Percentiles rank a stretch among this genome's conserved stretches.
phyloP scores from a whole-genome alignment of 176 grass and related monocot species.

The bread wheat (Triticum aestivum) region IWGSC_CS_RefSeq_v2.1 NC_057813.1:276093953-276094452 shows the following conservation, averaged over 20 bases:
- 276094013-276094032: too few species aligned
- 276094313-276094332: slow-evolving; percentile 38
- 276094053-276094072: slow-evolving; percentile 37
- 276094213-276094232: neutral
- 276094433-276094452: slow-evolving; percentile 69
- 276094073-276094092: slow-evolving; percentile 42
- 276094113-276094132: slow-evolving; percentile 32
- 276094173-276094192: slow-evolving; percentile 15
- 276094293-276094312: slow-evolving; percentile 80
- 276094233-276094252: slow-evolving; percentile 23
- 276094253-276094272: slow-evolving; percentile 34
- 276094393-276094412: slow-evolving; percentile 49
- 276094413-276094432: slow-evolving; percentile 59
- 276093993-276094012: too few species aligned
- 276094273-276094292: slow-evolving; percentile 83
- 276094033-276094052: too few species aligned
- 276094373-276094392: slow-evolving; percentile 62
- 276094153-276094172: slow-evolving; percentile 21
- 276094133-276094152: slow-evolving; percentile 31
- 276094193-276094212: slow-evolving; percentile 11
- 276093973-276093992: too few species aligned
- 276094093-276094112: neutral
- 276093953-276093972: too few species aligned
- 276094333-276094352: slow-evolving; percentile 47
- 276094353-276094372: slow-evolving; percentile 48